These are phyloP conservation scores for Fusarium liriodendri DNA, from an alignment of 2,329 filamentous ascomycete genomes.

Conservation along the genomic window DNA sequence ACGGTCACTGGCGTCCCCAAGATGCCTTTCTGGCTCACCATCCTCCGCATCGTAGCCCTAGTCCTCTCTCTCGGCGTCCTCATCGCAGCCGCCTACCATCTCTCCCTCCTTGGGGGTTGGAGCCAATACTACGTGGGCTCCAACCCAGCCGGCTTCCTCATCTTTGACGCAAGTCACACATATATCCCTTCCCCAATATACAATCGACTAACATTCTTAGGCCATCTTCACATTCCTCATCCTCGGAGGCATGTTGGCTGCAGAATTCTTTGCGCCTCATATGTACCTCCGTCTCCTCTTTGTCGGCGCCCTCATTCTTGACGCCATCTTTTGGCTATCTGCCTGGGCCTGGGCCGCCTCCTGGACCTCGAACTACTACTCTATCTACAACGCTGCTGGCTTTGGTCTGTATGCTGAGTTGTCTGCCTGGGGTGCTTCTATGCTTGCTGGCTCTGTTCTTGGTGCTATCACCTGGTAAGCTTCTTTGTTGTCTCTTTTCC, in stretches of 20 bases:
- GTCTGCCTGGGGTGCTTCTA: constrained; percentile 38
- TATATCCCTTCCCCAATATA: not conserved
- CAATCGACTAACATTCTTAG: constrained; percentile 41
- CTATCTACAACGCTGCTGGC: constrained; percentile 34
- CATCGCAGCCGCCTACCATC: constrained; percentile 53
- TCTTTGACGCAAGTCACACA: constrained; percentile 56
- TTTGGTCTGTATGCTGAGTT: constrained; percentile 28
- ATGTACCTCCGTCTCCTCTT: constrained; percentile 51
- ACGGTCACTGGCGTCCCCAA: constrained; percentile 51
- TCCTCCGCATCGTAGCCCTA: constrained; percentile 52
- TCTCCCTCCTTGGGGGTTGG: constrained; percentile 48
- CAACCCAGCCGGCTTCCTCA: constrained; percentile 55
- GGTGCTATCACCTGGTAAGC: constrained; percentile 56
- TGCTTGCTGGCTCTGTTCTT: constrained; percentile 54
- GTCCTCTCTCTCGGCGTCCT: constrained; percentile 54
- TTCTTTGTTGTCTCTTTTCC: not conserved
- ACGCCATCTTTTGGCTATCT: constrained; percentile 57
- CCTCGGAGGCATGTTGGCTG: constrained; percentile 51
- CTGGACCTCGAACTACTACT: constrained; percentile 45
- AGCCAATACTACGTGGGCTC: constrained; percentile 39
- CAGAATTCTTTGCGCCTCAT: constrained; percentile 51
- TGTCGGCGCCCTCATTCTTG: constrained; percentile 50
- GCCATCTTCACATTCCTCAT: constrained; percentile 55
- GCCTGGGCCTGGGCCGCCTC: constrained; percentile 52
- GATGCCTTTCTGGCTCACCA: constrained; percentile 51